Percentiles rank a stretch among this genome's conserved stretches.
Evolutionary conservation across 257 asterid species (phyloP).

Genomic region (Osmanthus fragrans): DNA sequence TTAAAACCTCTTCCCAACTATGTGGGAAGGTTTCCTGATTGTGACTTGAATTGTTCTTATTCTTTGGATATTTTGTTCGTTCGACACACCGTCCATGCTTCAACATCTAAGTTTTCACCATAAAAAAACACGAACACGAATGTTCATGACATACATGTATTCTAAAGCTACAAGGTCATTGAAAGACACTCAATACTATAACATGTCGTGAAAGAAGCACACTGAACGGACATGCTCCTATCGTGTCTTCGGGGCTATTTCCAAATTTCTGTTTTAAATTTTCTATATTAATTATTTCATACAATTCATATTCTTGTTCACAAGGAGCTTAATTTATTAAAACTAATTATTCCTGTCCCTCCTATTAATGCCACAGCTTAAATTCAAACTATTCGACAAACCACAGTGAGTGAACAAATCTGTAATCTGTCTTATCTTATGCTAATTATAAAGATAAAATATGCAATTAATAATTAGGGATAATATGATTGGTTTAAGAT

Average conservation of each 20-base stretch:
- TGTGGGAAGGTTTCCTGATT: no score
- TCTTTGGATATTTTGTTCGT: no score
- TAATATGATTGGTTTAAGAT: conserved; percentile 5
- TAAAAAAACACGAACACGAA: no score
- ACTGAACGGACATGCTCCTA: no score
- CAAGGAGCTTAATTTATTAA: conserved; percentile 2
- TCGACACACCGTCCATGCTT: no score
- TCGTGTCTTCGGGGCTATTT: background rate
- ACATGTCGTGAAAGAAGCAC: no score
- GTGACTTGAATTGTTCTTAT: no score
- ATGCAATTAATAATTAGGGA: background rate
- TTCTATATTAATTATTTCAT: background rate
- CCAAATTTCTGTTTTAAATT: background rate
- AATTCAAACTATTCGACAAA: conserved; percentile 26
- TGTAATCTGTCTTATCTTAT: conserved; percentile 12
- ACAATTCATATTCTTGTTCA: background rate
- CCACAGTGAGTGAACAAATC: background rate
- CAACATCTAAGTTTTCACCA: no score
- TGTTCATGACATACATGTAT: no score
- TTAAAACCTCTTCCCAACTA: no score
- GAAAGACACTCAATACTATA: no score
- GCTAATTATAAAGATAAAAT: conserved; percentile 19
- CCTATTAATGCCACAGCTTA: conserved; percentile 1
- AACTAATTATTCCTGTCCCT: background rate
- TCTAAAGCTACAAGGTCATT: no score